Conservation (phyloP, 306 rosid genomes). For the Delonix regia region DNA sequence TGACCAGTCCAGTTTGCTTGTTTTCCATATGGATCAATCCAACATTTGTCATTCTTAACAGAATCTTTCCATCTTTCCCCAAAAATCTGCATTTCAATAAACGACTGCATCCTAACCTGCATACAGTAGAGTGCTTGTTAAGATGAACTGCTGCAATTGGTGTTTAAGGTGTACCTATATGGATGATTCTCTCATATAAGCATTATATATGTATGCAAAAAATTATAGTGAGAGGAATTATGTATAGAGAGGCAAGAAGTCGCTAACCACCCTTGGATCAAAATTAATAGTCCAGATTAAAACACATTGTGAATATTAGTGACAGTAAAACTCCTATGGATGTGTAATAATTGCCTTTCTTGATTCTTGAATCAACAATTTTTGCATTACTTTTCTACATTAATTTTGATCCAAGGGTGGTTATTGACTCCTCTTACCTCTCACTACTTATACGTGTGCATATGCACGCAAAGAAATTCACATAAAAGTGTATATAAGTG, state of each 20-base stretch:
- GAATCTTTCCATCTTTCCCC: conserved; percentile 53
- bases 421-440: too few species aligned
- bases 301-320: not conserved
- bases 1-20: conserved; percentile 32
- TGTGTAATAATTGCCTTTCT: not conserved
- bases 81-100: conserved; percentile 52
- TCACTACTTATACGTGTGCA: not conserved
- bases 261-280: not conserved
- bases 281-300: not conserved
- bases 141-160: conserved; percentile 32
- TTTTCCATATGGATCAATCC: conserved; percentile 62
- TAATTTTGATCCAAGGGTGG: not conserved
- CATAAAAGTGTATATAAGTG: not conserved
- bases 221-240: too few species aligned
- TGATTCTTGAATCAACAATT: too few species aligned
- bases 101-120: conserved; percentile 63
- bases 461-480: not conserved
- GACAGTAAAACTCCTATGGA: not conserved
- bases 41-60: conserved; percentile 50
- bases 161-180: not conserved
- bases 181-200: too few species aligned
- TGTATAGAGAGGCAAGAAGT: not conserved
- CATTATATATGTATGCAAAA: too few species aligned
- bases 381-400: too few species aligned
- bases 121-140: conserved; percentile 9